Conservation (phyloP, 2,329 filamentous ascomycete genomes). For the Pseudonectria buxi region DNA sequence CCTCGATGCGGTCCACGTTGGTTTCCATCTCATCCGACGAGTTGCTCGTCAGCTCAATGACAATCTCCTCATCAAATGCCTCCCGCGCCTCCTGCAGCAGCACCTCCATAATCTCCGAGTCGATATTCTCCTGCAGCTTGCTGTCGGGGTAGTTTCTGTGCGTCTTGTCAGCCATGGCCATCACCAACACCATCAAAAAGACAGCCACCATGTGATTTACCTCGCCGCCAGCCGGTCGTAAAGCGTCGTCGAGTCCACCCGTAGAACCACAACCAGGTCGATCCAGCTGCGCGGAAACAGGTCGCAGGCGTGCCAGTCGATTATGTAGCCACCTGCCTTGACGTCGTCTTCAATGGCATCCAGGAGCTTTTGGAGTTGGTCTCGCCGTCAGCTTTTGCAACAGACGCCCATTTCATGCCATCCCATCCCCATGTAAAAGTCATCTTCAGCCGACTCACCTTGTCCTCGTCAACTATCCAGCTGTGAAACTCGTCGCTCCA, state of each 20-base stretch:
- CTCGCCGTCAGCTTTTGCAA: slow-evolving; percentile 3
- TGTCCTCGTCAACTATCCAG: slow-evolving; percentile 95
- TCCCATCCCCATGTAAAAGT: no score
- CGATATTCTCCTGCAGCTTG: slow-evolving; percentile 93
- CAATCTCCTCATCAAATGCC: slow-evolving; percentile 76
- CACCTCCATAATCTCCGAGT: slow-evolving; percentile 96
- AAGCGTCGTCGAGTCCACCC: slow-evolving; percentile 70
- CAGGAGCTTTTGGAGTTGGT: slow-evolving; percentile 55
- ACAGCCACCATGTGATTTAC: slow-evolving; percentile 33
- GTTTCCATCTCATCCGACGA: slow-evolving; percentile 76
- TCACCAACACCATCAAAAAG: no score
- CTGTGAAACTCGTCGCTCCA: slow-evolving; percentile 80
- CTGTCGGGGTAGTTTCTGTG: slow-evolving; percentile 69
- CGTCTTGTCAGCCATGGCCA: no score
- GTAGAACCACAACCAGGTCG: slow-evolving; percentile 86
- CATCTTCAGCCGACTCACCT: slow-evolving; percentile 61
- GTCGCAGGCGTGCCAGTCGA: slow-evolving; percentile 98
- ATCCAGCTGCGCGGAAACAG: slow-evolving; percentile 91
- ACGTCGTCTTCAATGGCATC: slow-evolving; percentile 83
- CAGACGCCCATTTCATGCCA: no score
- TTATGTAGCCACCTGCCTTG: slow-evolving; percentile 72
- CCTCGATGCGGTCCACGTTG: slow-evolving; percentile 77
- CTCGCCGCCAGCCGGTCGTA: slow-evolving; percentile 77
- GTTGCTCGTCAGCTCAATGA: slow-evolving; percentile 83
- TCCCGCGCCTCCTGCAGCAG: slow-evolving; percentile 84